phyloP scores from a whole-genome alignment of 371 early-diverging fungal species.

The Mortierella sp. region DNA sequence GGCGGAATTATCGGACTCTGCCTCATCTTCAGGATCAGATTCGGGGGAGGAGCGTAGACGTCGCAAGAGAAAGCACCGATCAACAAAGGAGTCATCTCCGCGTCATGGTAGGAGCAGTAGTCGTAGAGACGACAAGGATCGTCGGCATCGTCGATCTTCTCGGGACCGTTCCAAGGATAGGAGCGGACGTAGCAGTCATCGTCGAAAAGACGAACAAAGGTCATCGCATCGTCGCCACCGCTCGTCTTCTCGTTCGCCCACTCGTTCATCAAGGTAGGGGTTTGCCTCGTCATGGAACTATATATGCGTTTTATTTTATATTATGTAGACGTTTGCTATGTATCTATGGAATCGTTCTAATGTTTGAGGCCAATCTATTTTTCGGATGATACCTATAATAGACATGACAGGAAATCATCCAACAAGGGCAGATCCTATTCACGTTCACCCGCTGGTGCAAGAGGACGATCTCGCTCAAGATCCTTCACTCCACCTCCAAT shows the following conservation, averaged over 20 bases:
- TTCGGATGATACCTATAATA: neutral
- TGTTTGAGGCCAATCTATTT: neutral
- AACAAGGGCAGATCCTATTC: conserved; percentile 20
- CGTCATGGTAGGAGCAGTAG: conserved; percentile 25
- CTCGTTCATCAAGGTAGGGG: conserved; percentile 18
- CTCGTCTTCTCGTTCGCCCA: conserved; percentile 16
- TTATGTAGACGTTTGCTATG: too few relatives aligned
- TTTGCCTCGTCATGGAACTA: too few relatives aligned
- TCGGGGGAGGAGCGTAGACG: conserved; percentile 36
- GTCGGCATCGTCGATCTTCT: conserved; percentile 16
- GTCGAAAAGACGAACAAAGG: conserved; percentile 13
- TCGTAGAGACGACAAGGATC: conserved; percentile 15
- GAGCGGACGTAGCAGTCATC: conserved; percentile 17
- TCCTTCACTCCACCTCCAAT: conserved; percentile 16
- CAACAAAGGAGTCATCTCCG: conserved; percentile 27
- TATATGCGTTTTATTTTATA: too few relatives aligned
- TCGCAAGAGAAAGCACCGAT: conserved; percentile 25
- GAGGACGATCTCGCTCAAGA: conserved; percentile 3
- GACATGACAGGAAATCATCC: neutral
- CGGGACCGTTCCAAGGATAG: conserved; percentile 29
- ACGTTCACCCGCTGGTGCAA: conserved; percentile 14
- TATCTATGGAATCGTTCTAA: neutral
- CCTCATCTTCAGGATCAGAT: conserved; percentile 25
- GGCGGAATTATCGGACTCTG: neutral
- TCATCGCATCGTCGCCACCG: conserved; percentile 13